Evolutionary conservation across 192 early-diverging fungal species (phyloP).

Genomic region (Chytriomyces sp.): DNA sequence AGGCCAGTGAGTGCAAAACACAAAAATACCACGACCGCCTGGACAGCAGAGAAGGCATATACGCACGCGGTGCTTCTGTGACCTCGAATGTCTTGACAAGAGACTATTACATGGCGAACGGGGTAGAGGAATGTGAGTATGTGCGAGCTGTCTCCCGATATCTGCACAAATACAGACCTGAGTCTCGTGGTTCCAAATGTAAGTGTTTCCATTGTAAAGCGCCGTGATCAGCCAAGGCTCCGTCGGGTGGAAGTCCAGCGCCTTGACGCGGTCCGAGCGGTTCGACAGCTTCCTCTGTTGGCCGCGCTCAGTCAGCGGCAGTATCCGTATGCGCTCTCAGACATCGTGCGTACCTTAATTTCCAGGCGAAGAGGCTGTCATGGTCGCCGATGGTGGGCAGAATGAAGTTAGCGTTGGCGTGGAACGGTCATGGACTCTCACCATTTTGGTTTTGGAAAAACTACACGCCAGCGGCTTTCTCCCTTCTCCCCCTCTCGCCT

Average conservation of each 20-base stretch:
- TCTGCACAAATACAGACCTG: conserved; percentile 57
- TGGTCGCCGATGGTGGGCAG: no score
- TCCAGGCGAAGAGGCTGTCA: conserved; percentile 55
- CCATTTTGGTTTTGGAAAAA: no score
- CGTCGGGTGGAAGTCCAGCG: conserved; percentile 96
- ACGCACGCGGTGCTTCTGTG: conserved; percentile 84
- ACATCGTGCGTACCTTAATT: conserved; percentile 40
- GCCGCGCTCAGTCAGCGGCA: background rate
- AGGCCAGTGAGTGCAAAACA: background rate
- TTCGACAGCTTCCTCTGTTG: conserved; percentile 62
- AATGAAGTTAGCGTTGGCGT: background rate
- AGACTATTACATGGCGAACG: conserved; percentile 50
- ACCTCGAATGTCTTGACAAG: conserved; percentile 97
- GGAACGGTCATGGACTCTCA: background rate
- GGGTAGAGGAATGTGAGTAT: background rate
- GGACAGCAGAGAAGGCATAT: background rate
- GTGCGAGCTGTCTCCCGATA: background rate
- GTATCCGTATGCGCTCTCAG: background rate
- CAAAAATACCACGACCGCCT: no score
- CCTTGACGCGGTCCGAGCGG: conserved; percentile 92
- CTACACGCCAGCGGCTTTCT: no score
- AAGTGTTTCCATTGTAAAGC: conserved; percentile 92
- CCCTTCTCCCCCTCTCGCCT: no score
- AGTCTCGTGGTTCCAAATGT: conserved; percentile 99
- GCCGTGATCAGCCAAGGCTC: conserved; percentile 98